A percentile compares a stretch with the other conserved stretches of the same genome.
These are phyloP conservation scores for Purpureocillium lavendulum DNA, from an alignment of 2,329 filamentous ascomycete species.

Conservation along the genomic window DNA sequence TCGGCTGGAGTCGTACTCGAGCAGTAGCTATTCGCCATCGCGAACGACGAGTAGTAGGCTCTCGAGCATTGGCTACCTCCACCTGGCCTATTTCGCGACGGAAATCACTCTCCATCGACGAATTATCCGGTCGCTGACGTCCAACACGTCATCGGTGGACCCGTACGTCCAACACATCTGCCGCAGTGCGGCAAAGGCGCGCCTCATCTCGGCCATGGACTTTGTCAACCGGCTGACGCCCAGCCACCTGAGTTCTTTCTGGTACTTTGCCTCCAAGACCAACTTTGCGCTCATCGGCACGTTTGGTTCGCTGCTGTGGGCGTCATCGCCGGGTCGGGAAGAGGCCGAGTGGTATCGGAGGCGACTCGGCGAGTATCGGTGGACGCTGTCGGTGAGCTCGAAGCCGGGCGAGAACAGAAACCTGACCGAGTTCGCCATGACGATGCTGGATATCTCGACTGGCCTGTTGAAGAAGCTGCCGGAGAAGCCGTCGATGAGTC, in stretches of 20 bases:
- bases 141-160: slow-evolving; percentile 43
- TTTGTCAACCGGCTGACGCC: slow-evolving; percentile 90
- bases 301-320: slow-evolving; percentile 83
- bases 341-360: slow-evolving; percentile 90
- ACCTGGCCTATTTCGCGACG: slow-evolving; percentile 86
- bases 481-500: slow-evolving; percentile 59
- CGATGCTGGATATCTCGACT: slow-evolving; percentile 66
- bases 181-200: slow-evolving; percentile 85
- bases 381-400: slow-evolving; percentile 82
- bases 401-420: slow-evolving; percentile 55
- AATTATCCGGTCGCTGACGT: slow-evolving; percentile 71
- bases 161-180: slow-evolving; percentile 86
- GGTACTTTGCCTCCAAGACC: slow-evolving; percentile 80
- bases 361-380: slow-evolving; percentile 80
- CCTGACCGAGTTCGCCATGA: slow-evolving; percentile 64
- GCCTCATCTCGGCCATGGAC: slow-evolving; percentile 92
- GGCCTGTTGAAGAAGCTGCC: slow-evolving; percentile 61
- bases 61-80: slow-evolving; percentile 66
- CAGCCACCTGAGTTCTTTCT: slow-evolving; percentile 81
- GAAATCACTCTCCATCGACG: slow-evolving; percentile 89
- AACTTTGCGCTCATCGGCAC: slow-evolving; percentile 95
- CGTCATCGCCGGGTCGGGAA: slow-evolving; percentile 77
- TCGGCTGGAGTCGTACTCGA: slow-evolving; percentile 55
- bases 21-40: slow-evolving; percentile 11
- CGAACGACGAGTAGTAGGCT: slow-evolving; percentile 33